Evolutionary conservation across 2,329 filamentous ascomycete species (phyloP).

Genomic region (Monilinia laxa): DNA sequence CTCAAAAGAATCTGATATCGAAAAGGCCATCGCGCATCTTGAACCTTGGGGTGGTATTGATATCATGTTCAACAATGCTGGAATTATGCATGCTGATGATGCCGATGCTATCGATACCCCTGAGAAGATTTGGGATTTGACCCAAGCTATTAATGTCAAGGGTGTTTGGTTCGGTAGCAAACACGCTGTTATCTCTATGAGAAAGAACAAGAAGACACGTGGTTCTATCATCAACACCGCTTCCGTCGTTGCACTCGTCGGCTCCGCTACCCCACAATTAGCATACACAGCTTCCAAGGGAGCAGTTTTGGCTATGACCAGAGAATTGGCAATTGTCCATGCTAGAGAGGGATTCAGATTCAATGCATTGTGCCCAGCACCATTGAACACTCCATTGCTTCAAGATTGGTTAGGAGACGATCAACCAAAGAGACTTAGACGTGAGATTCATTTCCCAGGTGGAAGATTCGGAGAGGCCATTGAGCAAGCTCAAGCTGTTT

Average conservation of each 20-base stretch:
- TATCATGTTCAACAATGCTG: constrained; percentile 78
- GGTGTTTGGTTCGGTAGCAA: constrained; percentile 77
- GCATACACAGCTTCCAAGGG: constrained; percentile 78
- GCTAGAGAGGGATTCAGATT: constrained; percentile 73
- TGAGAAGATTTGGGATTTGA: constrained; percentile 75
- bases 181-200: constrained; percentile 66
- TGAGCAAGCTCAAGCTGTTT: constrained; percentile 71
- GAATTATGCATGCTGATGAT: constrained; percentile 72
- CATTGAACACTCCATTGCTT: constrained; percentile 71
- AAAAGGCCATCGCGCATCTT: constrained; percentile 58
- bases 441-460: constrained; percentile 73
- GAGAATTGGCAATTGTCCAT: constrained; percentile 73
- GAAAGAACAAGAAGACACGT: constrained; percentile 64
- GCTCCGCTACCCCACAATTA: constrained; percentile 68
- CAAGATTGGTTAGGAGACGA: constrained; percentile 78
- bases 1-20: constrained; percentile 64
- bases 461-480: constrained; percentile 76
- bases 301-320: constrained; percentile 70
- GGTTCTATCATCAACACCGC: constrained; percentile 74
- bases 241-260: constrained; percentile 70
- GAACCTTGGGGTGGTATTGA: constrained; percentile 71
- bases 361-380: constrained; percentile 72
- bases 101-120: constrained; percentile 65
- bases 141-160: constrained; percentile 75
- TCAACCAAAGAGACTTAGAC: constrained; percentile 64